phyloP scores from a whole-genome alignment of 2,329 filamentous ascomycete genomes.

The Neospermospora avenae region DNA sequence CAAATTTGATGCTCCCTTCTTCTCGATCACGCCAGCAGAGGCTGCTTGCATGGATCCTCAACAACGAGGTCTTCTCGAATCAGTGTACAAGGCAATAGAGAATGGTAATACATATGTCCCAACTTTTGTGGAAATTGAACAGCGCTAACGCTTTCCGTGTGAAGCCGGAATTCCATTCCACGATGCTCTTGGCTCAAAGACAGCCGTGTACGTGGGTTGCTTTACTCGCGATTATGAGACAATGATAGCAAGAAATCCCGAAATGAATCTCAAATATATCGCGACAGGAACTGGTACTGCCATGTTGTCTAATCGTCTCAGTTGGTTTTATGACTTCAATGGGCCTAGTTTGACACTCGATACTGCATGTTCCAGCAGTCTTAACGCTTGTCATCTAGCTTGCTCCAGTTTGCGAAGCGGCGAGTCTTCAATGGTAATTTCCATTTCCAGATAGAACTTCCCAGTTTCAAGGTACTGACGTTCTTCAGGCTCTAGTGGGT shows the following conservation, averaged over 20 bases:
- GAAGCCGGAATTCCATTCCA: no score
- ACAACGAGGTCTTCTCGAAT: constrained; percentile 49
- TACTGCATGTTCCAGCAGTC: constrained; percentile 45
- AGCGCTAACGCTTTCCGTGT: constrained; percentile 6
- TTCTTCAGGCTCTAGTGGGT: no score
- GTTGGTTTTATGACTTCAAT: constrained; percentile 38
- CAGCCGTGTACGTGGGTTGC: constrained; percentile 17
- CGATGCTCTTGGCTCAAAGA: no score
- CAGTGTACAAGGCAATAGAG: constrained; percentile 12
- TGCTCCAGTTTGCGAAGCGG: constrained; percentile 4
- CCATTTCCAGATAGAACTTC: no score
- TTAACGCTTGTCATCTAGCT: constrained; percentile 37
- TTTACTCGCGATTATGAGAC: constrained; percentile 14
- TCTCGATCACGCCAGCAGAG: constrained; percentile 17
- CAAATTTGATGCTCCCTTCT: constrained; percentile 20
- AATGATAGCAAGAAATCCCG: constrained; percentile 15
- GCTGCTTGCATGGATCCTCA: constrained; percentile 42
- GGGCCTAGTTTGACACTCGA: constrained; percentile 44
- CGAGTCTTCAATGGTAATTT: constrained; percentile 5
- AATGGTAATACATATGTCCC: constrained; percentile 2
- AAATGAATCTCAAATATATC: constrained; percentile 10
- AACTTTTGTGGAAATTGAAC: not conserved
- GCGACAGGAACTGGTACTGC: constrained; percentile 12
- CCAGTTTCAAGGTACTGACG: no score
- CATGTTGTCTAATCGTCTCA: constrained; percentile 10